A percentile compares a stretch with the other conserved stretches of the same genome.
phyloP scores from a whole-genome alignment of 768 basidiomycete species.

The Tremella mesenterica region DNA sequence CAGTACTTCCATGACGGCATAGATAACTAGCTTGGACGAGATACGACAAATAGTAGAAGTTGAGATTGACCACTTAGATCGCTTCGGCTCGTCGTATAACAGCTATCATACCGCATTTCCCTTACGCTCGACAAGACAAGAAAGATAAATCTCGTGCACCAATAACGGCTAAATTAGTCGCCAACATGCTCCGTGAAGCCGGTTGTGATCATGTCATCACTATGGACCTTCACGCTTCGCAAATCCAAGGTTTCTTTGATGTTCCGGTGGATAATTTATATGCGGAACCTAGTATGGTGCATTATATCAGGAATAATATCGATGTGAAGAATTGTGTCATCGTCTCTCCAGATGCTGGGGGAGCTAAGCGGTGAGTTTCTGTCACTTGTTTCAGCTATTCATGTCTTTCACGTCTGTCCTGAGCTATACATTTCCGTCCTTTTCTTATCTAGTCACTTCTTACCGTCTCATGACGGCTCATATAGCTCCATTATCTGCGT shows the following conservation, averaged over 20 bases:
- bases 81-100: conserved; percentile 92
- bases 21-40: too few species aligned
- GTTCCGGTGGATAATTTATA: conserved; percentile 96
- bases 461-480: too few species aligned
- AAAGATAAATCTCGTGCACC: conserved; percentile 94
- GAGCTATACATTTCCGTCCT: too few species aligned
- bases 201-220: conserved; percentile 98
- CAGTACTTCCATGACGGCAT: too few species aligned
- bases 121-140: conserved; percentile 94
- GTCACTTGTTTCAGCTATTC: neutral
- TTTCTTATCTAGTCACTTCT: too few species aligned
- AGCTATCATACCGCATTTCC: conserved; percentile 95
- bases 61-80: conserved; percentile 47
- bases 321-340: conserved; percentile 79
- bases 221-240: conserved; percentile 96
- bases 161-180: conserved; percentile 95
- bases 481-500: too few species aligned
- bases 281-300: conserved; percentile 88
- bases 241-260: conserved; percentile 98
- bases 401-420: neutral
- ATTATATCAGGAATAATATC: conserved; percentile 81
- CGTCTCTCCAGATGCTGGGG: conserved; percentile 94
- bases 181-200: conserved; percentile 93
- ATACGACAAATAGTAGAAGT: too few species aligned
- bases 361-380: conserved; percentile 80